phyloP scores from a whole-genome alignment of 768 basidiomycete genomes.

The Rhizopogon vesiculosus region DNA sequence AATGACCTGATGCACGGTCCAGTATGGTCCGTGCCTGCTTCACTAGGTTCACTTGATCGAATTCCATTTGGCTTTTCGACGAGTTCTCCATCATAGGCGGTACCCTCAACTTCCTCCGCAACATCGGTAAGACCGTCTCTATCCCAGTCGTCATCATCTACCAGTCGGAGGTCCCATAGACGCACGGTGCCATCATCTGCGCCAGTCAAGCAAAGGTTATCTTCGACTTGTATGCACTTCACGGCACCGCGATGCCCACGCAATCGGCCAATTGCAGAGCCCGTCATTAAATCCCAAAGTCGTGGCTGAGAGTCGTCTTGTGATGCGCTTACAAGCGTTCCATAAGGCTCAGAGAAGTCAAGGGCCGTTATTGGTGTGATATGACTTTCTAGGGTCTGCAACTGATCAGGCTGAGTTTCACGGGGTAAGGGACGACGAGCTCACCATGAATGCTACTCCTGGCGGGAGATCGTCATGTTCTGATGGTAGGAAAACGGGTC shows the following conservation, averaged over 20 bases:
- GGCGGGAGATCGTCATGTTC: slow-evolving; percentile 95
- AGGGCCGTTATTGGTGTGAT: slow-evolving; percentile 79
- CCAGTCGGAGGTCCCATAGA: slow-evolving; percentile 86
- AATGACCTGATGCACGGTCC: slow-evolving; percentile 61
- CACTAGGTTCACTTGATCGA: slow-evolving; percentile 32
- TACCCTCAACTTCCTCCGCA: slow-evolving; percentile 53
- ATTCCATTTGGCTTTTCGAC: slow-evolving; percentile 37
- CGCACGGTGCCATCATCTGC: slow-evolving; percentile 81
- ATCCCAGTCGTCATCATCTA: slow-evolving; percentile 69
- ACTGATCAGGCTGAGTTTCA: not conserved
- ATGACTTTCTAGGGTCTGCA: slow-evolving; percentile 78
- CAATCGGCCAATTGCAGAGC: slow-evolving; percentile 80
- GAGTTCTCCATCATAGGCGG: slow-evolving; percentile 28
- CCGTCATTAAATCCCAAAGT: slow-evolving; percentile 92
- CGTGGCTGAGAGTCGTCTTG: slow-evolving; percentile 83
- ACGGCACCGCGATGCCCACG: slow-evolving; percentile 78
- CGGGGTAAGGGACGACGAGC: not conserved
- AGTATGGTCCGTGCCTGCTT: slow-evolving; percentile 41
- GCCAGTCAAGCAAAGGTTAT: slow-evolving; percentile 85
- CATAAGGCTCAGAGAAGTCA: slow-evolving; percentile 97
- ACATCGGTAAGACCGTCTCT: slow-evolving; percentile 57
- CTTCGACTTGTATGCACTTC: slow-evolving; percentile 91
- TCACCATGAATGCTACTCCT: slow-evolving; percentile 95
- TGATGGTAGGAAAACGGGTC: slow-evolving; percentile 93
- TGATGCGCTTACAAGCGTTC: slow-evolving; percentile 84